Percentiles rank a stretch among this genome's conserved stretches.
Evolutionary conservation across 208 protist genomes (phyloP).

Genomic region (Leishmania lainsoni): DNA sequence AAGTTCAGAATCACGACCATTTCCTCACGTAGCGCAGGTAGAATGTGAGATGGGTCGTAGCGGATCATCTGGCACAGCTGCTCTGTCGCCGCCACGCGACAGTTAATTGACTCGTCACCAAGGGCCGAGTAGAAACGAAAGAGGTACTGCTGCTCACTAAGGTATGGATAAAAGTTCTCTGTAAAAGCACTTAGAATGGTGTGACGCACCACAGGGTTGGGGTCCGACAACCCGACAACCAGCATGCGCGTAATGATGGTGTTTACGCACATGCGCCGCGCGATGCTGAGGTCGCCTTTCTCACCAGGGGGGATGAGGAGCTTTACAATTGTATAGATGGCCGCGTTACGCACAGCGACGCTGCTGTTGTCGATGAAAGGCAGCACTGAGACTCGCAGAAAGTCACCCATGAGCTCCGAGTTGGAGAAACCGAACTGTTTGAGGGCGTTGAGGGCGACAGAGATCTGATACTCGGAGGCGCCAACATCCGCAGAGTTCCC

Average conservation of each 20-base stretch:
- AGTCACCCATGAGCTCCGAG: slow-evolving; percentile 89
- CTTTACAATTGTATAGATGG: slow-evolving; percentile 81
- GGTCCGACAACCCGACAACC: slow-evolving; percentile 74
- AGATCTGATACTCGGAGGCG: slow-evolving; percentile 68
- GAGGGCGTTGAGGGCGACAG: slow-evolving; percentile 82
- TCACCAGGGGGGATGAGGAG: slow-evolving; percentile 78
- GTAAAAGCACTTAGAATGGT: slow-evolving; percentile 80
- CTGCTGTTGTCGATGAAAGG: slow-evolving; percentile 84
- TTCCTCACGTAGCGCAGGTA: slow-evolving; percentile 78
- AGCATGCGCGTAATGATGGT: slow-evolving; percentile 86
- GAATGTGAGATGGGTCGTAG: slow-evolving; percentile 85
- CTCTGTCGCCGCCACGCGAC: slow-evolving; percentile 72
- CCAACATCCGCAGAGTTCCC: slow-evolving; percentile 29
- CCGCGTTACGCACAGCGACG: slow-evolving; percentile 69
- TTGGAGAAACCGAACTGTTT: slow-evolving; percentile 90
- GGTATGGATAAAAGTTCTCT: slow-evolving; percentile 81
- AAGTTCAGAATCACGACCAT: slow-evolving; percentile 69
- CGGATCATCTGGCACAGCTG: slow-evolving; percentile 83
- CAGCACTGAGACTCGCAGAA: slow-evolving; percentile 85
- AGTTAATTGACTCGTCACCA: slow-evolving; percentile 82
- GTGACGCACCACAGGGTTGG: slow-evolving; percentile 62
- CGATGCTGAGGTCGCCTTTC: slow-evolving; percentile 72
- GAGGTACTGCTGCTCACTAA: slow-evolving; percentile 85
- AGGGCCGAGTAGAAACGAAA: slow-evolving; percentile 74
- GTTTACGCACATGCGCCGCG: slow-evolving; percentile 86